Conservation (phyloP, 257 asterid species). For the Solanum boliviense region DNA sequence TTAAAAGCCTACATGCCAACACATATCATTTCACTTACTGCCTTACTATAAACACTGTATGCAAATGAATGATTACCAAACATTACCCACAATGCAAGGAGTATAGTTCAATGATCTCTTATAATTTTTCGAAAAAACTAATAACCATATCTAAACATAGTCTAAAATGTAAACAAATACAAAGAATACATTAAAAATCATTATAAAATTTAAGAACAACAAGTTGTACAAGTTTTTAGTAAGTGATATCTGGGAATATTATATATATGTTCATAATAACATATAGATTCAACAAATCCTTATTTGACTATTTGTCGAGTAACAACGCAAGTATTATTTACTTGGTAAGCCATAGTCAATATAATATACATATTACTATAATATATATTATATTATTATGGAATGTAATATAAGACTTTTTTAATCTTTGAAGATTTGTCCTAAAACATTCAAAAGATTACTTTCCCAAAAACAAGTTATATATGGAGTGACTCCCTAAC, state of each 20-base stretch:
- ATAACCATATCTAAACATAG: background rate
- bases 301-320: background rate
- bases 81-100: background rate
- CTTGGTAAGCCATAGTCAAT: background rate
- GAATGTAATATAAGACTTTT: background rate
- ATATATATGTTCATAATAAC: background rate
- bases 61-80: too few species aligned
- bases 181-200: background rate
- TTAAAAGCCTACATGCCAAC: too few species aligned
- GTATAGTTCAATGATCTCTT: background rate
- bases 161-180: background rate
- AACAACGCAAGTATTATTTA: background rate
- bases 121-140: background rate
- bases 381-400: background rate
- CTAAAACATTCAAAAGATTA: background rate
- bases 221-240: background rate
- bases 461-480: too few species aligned
- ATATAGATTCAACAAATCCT: background rate
- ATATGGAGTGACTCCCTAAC: too few species aligned
- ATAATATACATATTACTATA: background rate
- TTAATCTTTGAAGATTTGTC: background rate
- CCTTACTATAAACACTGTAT: accelerated
- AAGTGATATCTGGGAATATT: background rate
- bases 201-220: too few species aligned
- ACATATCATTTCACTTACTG: background rate